Evolutionary conservation across 768 basidiomycete genomes (phyloP), one percentile per base, ranked within the genome.

Genomic region (Termitomyces sp.): DNA sequence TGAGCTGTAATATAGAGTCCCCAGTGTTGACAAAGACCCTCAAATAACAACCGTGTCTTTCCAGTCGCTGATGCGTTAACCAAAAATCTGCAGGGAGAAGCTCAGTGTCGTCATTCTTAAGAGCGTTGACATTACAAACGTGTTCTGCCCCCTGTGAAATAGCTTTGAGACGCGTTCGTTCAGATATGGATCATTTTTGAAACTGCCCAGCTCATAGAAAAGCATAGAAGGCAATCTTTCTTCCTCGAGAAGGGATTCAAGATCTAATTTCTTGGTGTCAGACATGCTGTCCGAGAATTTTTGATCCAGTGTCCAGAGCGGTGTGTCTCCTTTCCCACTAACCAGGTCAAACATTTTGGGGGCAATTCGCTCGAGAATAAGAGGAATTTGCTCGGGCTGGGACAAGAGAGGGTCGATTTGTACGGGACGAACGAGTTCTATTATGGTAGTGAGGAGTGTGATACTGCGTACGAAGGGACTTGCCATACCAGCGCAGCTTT

Each of bases 61-160:
- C 55, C 55, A 10, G 55, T 48, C 2, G 55, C 55, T 20, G 55
- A 48, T 10, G 55, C 46, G 12, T 56, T 56, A 6, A 56, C 55
- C 7, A 56, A 16, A 41, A 56, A 48, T 3, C 55, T 56, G n/a
- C 2, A 3, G 8, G 2, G 13, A 24, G 14, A 12, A 3, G 16
- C 10, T 52, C 18, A 36, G 34, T 13, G 3, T 9, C 4, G 12
- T 13, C 5, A 13, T 47, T 8, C 3, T 20, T 8, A 4, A 13
- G 41, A 5, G 18, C 18, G 16, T 1, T 29, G 22, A 16, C 20
- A 43, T 22, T 12, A 48, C 54, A 9, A 5, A 56, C 55, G 37
- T 56, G n/a, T 56, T 41, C 27, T 41, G 36, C 34, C 47, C 47
- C 4, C 22, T 49, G 5, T 3, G 14, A 26, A 56, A 56, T 8